Evolutionary conservation across 139 green algal species (phyloP), one percentile per base, ranked within the genome.

Genomic region (Axilococcus clingmanii): DNA sequence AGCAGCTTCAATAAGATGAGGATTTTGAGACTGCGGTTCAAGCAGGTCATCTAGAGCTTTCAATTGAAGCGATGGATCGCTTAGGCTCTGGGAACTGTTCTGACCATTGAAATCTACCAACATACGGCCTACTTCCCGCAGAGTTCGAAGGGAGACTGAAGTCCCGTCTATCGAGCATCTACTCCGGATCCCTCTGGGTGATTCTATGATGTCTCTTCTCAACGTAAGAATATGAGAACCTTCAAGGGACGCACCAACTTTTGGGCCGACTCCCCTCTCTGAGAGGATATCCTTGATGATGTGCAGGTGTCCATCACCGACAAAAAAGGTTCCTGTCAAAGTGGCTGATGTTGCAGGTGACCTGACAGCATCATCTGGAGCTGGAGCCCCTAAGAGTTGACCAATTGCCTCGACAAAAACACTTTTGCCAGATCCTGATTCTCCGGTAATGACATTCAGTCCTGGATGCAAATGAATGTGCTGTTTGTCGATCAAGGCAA

Each of bases 41-140:
- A n/a, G n/a, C 4, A 89, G 63, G 6, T 66, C 50, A 50, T 93
- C 83, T 50, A 93, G 69, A 48, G 90, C 46, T 1, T 55, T 59
- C 25, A 89, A 55, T 76, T 92, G 77, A 17, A 12, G 9, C 9
- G 9, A 9, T 38, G 9, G 9, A 38, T 47, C 55, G 40, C 61
- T 67, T 2, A 93, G 66, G 3, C 56, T 59, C 27, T 69, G 43
- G 0, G 74, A 57, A 6, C 74, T 60, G 30, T 88, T 61, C 53
- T 96, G 88, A 0, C 80, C 85, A 61, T 96, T 96, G 15, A 88
- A 56, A 34, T 96, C 88, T 36, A 92, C 80, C 37, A 95, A 69
- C 40, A 74, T 15, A 0, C 25, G 46, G 2, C 68, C 76, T 25
- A 96, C 37, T 48, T 74, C 71, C 0, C 82, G 66, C 73, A 94